Conservation (phyloP, 2,329 filamentous ascomycete species). For the Aspergillus spinulosporus region DNA sequence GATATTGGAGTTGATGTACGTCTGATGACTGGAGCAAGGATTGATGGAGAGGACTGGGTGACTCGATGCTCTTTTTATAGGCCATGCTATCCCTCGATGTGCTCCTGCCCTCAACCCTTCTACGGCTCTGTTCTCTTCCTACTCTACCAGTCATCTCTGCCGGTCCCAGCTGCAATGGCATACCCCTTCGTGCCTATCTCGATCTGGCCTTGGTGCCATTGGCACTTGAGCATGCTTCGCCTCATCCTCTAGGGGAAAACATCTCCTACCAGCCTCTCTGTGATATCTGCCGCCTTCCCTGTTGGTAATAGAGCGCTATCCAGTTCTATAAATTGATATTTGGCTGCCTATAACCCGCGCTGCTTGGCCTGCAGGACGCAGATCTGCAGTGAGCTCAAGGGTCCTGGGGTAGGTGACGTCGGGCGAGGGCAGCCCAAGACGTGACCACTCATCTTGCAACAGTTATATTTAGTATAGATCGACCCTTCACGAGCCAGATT, state of each 20-base stretch:
- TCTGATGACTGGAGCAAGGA: too few relatives aligned
- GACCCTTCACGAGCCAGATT: background rate
- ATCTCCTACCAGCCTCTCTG: background rate
- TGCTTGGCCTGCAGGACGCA: background rate
- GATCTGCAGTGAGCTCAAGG: background rate
- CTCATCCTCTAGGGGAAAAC: background rate
- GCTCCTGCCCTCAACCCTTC: too few relatives aligned
- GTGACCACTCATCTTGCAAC: background rate
- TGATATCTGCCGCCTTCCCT: background rate
- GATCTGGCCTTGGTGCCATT: background rate
- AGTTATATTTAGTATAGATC: background rate
- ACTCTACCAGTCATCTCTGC: background rate
- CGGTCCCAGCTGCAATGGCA: background rate
- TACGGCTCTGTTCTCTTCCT: background rate
- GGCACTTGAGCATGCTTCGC: background rate
- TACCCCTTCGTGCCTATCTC: background rate
- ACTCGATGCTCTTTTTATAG: background rate
- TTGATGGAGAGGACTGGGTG: background rate
- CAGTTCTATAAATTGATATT: conserved; percentile 12
- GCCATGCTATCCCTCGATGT: too few relatives aligned
- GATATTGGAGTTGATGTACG: background rate
- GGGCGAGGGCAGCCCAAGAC: background rate
- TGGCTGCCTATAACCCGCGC: background rate
- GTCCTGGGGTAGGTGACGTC: conserved; percentile 5
- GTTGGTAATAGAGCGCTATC: background rate